Evolutionary conservation across 129 eudicot genomes (phyloP), one percentile per base, ranked within the genome.

Genomic region (Erigeron canadensis): DNA sequence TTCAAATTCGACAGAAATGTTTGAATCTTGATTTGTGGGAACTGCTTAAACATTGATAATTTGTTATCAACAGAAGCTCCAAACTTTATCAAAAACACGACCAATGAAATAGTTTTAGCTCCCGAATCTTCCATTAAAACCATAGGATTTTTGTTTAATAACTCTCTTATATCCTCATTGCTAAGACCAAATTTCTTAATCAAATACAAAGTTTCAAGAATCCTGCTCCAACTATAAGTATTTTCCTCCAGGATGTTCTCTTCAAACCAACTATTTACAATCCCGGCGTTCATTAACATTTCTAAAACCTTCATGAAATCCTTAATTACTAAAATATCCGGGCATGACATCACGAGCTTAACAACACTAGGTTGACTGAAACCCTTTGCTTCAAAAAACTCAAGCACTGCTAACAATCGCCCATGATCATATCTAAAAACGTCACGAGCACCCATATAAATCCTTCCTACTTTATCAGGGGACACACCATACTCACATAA

Each of bases 401-500:
- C 63, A 17, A 92, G 85, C 68, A 71, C 74, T 13, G 80, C 73
- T 3, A 62, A 57, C 88, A 92, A 78, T 70, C 76, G 59, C 16
- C 84, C 85, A 66, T 67, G 17, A 75, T 81, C 95, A 74, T 85
- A 85, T 65, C 70, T 50, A 73, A 92, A 89, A 75, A 82, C 85
- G 50, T 87, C 91, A 1, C 62, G 64, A 2, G 85, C 91, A 37
- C 81, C 95, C 71, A 71, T 78, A 65, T 79, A 89, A 46, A 92
- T 81, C 81, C 72, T 92, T 67, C 98, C 96, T 53, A 89, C 83
- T 70, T 75, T 80, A 73, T 71, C 72, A 16, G 68, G 47, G 16
- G 45, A 4, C 13, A 92, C 17, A 2, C 98, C 98, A 76, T 86
- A 87, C 67, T 74, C 78, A 80, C 89, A 79, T 69, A 92, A 79